These are phyloP conservation scores for Globisporangium abappressorium DNA, from an alignment of 352 stramenopile genomes.

Conservation along the genomic window DNA sequence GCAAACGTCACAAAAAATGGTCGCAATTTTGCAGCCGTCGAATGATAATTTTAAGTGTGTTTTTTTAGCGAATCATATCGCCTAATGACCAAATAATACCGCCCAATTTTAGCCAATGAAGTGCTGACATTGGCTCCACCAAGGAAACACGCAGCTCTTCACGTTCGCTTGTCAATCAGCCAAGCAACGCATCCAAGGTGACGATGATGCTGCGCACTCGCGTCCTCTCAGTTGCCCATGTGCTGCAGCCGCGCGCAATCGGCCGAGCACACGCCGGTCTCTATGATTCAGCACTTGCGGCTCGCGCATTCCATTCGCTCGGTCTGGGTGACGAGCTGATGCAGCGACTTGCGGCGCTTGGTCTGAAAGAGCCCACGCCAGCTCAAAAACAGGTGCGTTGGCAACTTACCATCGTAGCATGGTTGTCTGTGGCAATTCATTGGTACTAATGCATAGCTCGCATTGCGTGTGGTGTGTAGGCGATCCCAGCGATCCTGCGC, in stretches of 20 bases:
- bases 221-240: background rate
- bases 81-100: no score
- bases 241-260: background rate
- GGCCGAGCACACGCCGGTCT: background rate
- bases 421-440: background rate
- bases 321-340: slow-evolving; percentile 36
- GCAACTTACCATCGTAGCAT: background rate
- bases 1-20: no score
- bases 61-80: no score
- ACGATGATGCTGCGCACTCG: slow-evolving; percentile 6
- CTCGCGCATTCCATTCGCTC: slow-evolving; percentile 53
- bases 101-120: no score
- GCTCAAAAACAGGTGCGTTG: slow-evolving; percentile 38
- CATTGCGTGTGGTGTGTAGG: slow-evolving; percentile 15
- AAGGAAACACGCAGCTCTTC: background rate
- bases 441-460: background rate
- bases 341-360: slow-evolving; percentile 33
- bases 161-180: background rate
- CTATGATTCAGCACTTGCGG: background rate
- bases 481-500: slow-evolving; percentile 51
- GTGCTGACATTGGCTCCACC: no score
- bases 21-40: no score
- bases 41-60: no score
- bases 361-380: slow-evolving; percentile 42
- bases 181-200: background rate